Percentiles rank a stretch among this genome's conserved stretches.
These are phyloP conservation scores for Breynia disticha DNA, from an alignment of 441 rosid genomes.

Conservation along the genomic window DNA sequence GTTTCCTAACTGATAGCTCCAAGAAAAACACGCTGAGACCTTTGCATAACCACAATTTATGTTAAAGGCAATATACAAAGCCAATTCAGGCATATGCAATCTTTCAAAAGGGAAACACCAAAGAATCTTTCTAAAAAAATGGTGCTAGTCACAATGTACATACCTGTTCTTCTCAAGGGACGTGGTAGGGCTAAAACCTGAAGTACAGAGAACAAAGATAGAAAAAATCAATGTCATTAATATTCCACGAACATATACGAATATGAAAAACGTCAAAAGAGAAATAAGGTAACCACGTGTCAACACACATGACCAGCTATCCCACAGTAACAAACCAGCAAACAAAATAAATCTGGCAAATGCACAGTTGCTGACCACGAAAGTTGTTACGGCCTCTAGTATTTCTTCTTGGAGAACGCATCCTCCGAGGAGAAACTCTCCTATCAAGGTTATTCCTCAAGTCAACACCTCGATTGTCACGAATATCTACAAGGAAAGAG, in stretches of 20 bases:
- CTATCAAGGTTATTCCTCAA: slow-evolving; percentile 75
- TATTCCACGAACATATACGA: not conserved
- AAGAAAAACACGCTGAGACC: no score
- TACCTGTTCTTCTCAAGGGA: slow-evolving; percentile 53
- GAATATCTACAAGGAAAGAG: slow-evolving; percentile 41
- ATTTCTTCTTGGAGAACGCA: slow-evolving; percentile 49
- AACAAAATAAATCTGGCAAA: not conserved
- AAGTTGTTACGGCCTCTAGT: slow-evolving; percentile 30
- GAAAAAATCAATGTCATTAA: not conserved
- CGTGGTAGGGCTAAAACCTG: slow-evolving; percentile 64
- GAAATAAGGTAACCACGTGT: not conserved
- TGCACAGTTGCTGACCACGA: slow-evolving; percentile 38
- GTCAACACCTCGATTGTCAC: slow-evolving; percentile 50
- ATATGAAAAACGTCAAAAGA: slow-evolving; percentile 5
- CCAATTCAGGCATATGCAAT: not conserved
- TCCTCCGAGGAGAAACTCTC: slow-evolving; percentile 54
- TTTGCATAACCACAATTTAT: no score
- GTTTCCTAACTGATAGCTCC: no score
- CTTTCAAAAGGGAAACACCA: not conserved
- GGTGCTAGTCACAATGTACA: not conserved
- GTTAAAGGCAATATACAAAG: not conserved
- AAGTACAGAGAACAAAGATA: slow-evolving; percentile 18
- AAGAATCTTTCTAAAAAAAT: not conserved
- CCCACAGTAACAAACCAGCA: not conserved
- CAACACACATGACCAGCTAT: not conserved